These are phyloP conservation scores for Cylindrotheca closterium DNA, from an alignment of 108 stramenopile genomes.

Conservation along the genomic window DNA sequence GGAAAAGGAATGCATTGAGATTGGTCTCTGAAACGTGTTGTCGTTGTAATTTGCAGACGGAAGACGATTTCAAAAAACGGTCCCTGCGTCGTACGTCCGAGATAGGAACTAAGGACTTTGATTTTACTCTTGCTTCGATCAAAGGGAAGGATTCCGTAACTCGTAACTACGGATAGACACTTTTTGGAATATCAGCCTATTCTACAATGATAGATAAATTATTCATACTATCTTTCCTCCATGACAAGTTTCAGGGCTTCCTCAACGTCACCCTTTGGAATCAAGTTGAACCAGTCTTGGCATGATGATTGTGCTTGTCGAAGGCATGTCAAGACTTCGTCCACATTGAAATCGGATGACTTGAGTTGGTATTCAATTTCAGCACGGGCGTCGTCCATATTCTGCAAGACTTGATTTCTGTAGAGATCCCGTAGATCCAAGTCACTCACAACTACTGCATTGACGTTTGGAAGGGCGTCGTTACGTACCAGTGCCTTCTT, in stretches of 20 bases:
- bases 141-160: too few species aligned
- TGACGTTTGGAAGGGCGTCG: conserved; percentile 58
- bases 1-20: too few species aligned
- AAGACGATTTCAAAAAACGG: too few species aligned
- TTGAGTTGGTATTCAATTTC: conserved; percentile 37
- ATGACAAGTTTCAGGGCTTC: conserved; percentile 41
- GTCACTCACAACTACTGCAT: conserved; percentile 70
- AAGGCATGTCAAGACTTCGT: conserved; percentile 38
- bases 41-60: too few species aligned
- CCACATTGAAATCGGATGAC: conserved; percentile 5
- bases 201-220: too few species aligned
- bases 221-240: too few species aligned
- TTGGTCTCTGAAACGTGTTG: too few species aligned
- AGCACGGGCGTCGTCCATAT: conserved; percentile 66
- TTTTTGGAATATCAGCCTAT: too few species aligned
- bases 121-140: too few species aligned
- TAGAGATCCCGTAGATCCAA: conserved; percentile 77
- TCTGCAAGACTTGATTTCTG: conserved; percentile 61
- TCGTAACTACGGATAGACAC: too few species aligned
- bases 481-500: conserved; percentile 42
- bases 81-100: too few species aligned
- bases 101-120: too few species aligned
- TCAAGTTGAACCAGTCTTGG: conserved; percentile 69
- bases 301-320: conserved; percentile 39
- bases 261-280: conserved; percentile 53